Percentiles rank a stretch among this genome's conserved stretches.
These are phyloP conservation scores for Monilinia fructicola DNA, from an alignment of 2,329 filamentous ascomycete genomes.

Conservation along the genomic window DNA sequence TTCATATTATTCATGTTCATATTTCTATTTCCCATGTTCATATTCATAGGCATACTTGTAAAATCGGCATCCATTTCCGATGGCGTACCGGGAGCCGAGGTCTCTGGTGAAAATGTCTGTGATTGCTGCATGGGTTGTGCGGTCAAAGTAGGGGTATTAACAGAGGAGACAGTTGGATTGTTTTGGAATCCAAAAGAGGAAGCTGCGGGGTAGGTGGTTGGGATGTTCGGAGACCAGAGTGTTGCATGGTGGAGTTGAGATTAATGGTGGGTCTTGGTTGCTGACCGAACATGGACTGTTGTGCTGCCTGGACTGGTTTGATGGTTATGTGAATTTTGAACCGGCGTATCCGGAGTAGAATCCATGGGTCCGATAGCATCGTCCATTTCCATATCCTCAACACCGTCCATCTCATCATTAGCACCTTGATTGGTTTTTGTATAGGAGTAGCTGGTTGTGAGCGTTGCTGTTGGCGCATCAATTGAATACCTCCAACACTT, in stretches of 20 bases:
- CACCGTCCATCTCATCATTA: slow-evolving; percentile 71
- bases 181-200: slow-evolving; percentile 79
- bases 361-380: slow-evolving; percentile 70
- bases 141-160: slow-evolving; percentile 89
- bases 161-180: slow-evolving; percentile 94
- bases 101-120: slow-evolving; percentile 50
- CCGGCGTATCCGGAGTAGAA: slow-evolving; percentile 52
- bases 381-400: slow-evolving; percentile 97
- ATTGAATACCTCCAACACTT: slow-evolving; percentile 39
- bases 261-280: slow-evolving; percentile 71
- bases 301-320: slow-evolving; percentile 66
- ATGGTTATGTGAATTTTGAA: slow-evolving; percentile 43
- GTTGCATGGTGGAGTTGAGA: slow-evolving; percentile 66
- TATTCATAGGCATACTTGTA: slow-evolving; percentile 56
- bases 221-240: slow-evolving; percentile 79
- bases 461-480: slow-evolving; percentile 41
- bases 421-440: slow-evolving; percentile 35
- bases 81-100: slow-evolving; percentile 68
- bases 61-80: slow-evolving; percentile 75
- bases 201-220: slow-evolving; percentile 79
- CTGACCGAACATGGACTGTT: slow-evolving; percentile 64
- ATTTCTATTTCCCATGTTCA: slow-evolving; percentile 57
- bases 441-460: slow-evolving; percentile 39
- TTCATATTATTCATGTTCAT: slow-evolving; percentile 51
- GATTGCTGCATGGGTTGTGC: slow-evolving; percentile 65